phyloP scores from a whole-genome alignment of 495 filamentous ascomycete species.

The Parachaetomium inaequale region DNA sequence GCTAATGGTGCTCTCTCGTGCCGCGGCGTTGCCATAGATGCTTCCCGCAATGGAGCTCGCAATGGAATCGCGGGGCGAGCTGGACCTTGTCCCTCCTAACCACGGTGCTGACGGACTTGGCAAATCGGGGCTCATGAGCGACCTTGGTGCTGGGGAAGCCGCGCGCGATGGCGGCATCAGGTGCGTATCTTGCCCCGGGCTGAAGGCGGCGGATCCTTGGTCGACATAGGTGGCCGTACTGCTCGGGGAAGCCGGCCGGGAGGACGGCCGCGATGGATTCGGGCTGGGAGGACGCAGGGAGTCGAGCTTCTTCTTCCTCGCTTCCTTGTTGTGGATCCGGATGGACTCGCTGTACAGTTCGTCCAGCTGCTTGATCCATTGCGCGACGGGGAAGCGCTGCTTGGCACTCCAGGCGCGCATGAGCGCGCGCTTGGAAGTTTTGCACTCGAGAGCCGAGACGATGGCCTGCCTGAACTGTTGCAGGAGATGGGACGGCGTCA shows the following conservation, averaged over 20 bases:
- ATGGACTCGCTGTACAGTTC: slow-evolving; percentile 54
- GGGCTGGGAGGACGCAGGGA: slow-evolving; percentile 20
- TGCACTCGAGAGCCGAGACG: slow-evolving; percentile 60
- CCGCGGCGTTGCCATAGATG: slow-evolving; percentile 27
- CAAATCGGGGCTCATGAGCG: slow-evolving; percentile 23
- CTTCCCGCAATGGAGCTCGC: slow-evolving; percentile 27
- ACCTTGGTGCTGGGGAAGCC: slow-evolving; percentile 10
- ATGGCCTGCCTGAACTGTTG: slow-evolving; percentile 71
- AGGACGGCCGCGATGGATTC: slow-evolving; percentile 23
- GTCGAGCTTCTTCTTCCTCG: slow-evolving; percentile 34
- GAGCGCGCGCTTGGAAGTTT: slow-evolving; percentile 49
- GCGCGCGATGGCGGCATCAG: slow-evolving; percentile 20
- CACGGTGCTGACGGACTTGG: slow-evolving; percentile 26
- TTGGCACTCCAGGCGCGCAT: slow-evolving; percentile 75
- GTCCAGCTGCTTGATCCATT: slow-evolving; percentile 63
- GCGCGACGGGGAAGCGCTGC: slow-evolving; percentile 71
- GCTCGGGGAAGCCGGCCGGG: slow-evolving; percentile 16
- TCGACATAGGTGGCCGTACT: slow-evolving; percentile 21
- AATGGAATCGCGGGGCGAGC: slow-evolving; percentile 27
- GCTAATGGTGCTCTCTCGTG: slow-evolving; percentile 34
- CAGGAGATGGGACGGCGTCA: slow-evolving; percentile 63
- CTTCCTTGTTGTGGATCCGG: slow-evolving; percentile 37
- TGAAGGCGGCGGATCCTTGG: slow-evolving; percentile 12
- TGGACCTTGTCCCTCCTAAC: slow-evolving; percentile 16
- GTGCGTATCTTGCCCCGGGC: slow-evolving; percentile 21